Conservation (phyloP, 2,329 filamentous ascomycete genomes). For the Trematosphaeria pertusa region DNA sequence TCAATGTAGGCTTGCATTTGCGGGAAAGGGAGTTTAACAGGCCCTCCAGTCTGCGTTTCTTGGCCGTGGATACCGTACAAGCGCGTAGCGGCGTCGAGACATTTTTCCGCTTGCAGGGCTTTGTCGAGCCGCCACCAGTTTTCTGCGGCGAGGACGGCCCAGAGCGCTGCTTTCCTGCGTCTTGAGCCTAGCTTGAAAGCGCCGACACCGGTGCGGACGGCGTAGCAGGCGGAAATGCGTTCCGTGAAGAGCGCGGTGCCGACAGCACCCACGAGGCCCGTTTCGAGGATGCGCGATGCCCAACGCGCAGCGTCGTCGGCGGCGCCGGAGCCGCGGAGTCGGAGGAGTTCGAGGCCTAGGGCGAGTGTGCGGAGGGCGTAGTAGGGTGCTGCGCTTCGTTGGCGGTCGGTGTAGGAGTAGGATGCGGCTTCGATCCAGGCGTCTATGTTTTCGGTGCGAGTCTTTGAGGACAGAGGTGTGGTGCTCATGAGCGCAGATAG, state of each 20-base stretch:
- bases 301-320: constrained; percentile 88
- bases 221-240: constrained; percentile 83
- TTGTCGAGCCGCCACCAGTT: constrained; percentile 82
- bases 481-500: constrained; percentile 81
- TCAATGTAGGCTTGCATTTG: constrained; percentile 69
- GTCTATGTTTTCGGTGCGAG: constrained; percentile 80
- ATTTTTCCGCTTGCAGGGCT: constrained; percentile 77
- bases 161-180: constrained; percentile 85
- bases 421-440: constrained; percentile 87
- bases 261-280: constrained; percentile 72
- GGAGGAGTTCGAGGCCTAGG: constrained; percentile 81
- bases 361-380: constrained; percentile 80
- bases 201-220: constrained; percentile 72
- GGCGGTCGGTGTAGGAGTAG: constrained; percentile 83
- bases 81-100: constrained; percentile 71
- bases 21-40: constrained; percentile 52
- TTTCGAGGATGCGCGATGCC: constrained; percentile 79
- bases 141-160: constrained; percentile 83
- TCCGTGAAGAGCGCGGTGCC: constrained; percentile 87
- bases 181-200: constrained; percentile 73
- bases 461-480: constrained; percentile 74
- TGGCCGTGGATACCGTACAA: constrained; percentile 57
- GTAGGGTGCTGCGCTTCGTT: constrained; percentile 77
- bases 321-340: constrained; percentile 77
- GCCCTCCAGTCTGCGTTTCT: constrained; percentile 8